Conservation (phyloP, 139 green algal genomes). For the Auxenochlorella pyrenoidosa region DNA sequence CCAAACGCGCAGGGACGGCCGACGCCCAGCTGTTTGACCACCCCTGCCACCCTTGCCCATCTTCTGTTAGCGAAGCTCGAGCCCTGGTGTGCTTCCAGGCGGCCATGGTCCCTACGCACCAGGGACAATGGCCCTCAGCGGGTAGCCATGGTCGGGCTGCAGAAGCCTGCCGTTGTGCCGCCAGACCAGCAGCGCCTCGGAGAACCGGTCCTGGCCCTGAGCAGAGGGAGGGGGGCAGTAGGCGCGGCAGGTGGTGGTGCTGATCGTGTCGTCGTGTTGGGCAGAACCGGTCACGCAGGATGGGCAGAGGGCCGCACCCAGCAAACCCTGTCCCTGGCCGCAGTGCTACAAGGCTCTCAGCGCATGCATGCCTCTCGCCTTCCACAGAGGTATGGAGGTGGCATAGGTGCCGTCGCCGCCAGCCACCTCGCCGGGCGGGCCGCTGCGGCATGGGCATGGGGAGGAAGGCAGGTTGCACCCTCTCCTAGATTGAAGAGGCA, state of each 20-base stretch:
- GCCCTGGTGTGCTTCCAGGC: too few species aligned
- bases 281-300: too few species aligned
- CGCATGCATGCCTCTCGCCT: too few species aligned
- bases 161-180: neutral
- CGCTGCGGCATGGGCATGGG: neutral
- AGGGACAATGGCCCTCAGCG: neutral
- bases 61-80: too few species aligned
- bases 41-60: too few species aligned
- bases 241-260: too few species aligned
- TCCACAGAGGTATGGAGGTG: neutral
- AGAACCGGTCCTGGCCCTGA: slow-evolving; percentile 7
- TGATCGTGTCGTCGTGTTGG: too few species aligned
- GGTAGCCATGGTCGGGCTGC: slow-evolving; percentile 7
- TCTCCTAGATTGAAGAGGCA: too few species aligned
- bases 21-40: neutral
- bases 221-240: neutral
- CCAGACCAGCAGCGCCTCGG: slow-evolving; percentile 6
- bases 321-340: too few species aligned
- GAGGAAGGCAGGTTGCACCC: neutral
- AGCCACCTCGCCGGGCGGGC: neutral
- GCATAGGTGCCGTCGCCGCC: neutral
- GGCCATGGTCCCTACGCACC: neutral
- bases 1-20: neutral
- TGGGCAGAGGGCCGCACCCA: too few species aligned
- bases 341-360: too few species aligned